phyloP scores from a whole-genome alignment of 2,329 filamentous ascomycete genomes.

The Decorospora gaudefroyi region DNA sequence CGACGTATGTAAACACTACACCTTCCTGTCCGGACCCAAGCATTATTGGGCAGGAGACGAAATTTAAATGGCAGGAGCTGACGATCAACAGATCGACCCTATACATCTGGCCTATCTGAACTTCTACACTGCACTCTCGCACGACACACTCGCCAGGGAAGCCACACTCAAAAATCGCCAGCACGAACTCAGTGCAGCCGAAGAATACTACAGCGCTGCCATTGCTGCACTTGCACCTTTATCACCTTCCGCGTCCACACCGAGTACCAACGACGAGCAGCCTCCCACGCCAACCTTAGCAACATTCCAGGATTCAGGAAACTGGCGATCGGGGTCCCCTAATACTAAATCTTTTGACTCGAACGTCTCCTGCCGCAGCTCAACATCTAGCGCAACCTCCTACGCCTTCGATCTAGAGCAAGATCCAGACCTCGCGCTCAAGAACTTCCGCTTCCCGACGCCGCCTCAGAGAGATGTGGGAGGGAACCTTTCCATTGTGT shows the following conservation, averaged over 20 bases:
- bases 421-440: constrained; percentile 10
- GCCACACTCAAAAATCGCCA: constrained; percentile 39
- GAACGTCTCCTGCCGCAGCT: constrained; percentile 14
- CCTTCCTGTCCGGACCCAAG: background rate
- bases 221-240: constrained; percentile 27
- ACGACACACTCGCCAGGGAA: constrained; percentile 46
- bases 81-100: constrained; percentile 38
- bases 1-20: constrained; percentile 23
- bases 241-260: constrained; percentile 8
- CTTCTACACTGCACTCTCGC: constrained; percentile 47
- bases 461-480: constrained; percentile 3
- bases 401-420: constrained; percentile 17
- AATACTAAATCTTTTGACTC: constrained; percentile 30
- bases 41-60: background rate
- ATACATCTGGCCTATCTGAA: constrained; percentile 42
- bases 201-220: constrained; percentile 43
- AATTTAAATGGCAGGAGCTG: background rate
- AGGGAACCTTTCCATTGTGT: background rate
- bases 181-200: constrained; percentile 40
- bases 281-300: constrained; percentile 27
- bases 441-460: constrained; percentile 6
- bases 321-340: constrained; percentile 19
- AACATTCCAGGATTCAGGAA: constrained; percentile 18
- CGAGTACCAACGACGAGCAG: constrained; percentile 22
- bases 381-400: constrained; percentile 33